phyloP scores from a whole-genome alignment of 495 filamentous ascomycete species.

The Xeromyces bisporus region DNA sequence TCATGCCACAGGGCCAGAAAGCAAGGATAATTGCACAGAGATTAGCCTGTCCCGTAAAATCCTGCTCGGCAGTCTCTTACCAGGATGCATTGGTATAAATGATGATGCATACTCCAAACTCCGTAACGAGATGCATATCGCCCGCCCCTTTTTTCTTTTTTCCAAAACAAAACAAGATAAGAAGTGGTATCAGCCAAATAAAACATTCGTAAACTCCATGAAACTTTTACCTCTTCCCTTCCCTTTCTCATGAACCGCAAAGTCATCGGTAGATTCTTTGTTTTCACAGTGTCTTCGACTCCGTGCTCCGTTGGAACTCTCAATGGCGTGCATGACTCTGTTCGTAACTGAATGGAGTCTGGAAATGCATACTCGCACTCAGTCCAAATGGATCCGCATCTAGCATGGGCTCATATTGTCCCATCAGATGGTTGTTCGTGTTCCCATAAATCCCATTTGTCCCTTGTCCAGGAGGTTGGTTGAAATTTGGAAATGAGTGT shows the following conservation, averaged over 20 bases:
- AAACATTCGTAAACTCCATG: constrained; percentile 7
- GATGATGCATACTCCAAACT: too few relatives aligned
- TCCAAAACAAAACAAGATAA: constrained; percentile 3
- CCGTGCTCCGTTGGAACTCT: constrained; percentile 6
- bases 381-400: constrained; percentile 85
- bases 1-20: constrained; percentile 4
- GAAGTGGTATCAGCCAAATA: constrained; percentile 15
- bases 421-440: constrained; percentile 50
- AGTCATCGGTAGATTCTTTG: constrained; percentile 1
- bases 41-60: neutral
- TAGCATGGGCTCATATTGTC: constrained; percentile 64
- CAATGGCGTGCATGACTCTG: constrained; percentile 26
- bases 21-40: neutral
- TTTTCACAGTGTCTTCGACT: neutral
- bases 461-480: constrained; percentile 22
- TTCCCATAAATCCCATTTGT: constrained; percentile 26
- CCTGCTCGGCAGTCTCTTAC: constrained; percentile 6
- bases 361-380: constrained; percentile 86
- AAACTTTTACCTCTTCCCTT: constrained; percentile 14
- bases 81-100: constrained; percentile 3
- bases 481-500: constrained; percentile 21
- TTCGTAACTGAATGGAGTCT: constrained; percentile 74
- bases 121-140: too few relatives aligned
- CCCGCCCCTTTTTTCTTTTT: constrained; percentile 2
- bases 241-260: constrained; percentile 3